Evolutionary conservation across 1,139 yeast genomes (phyloP).

Genomic region (Waltiozyma solani): DNA sequence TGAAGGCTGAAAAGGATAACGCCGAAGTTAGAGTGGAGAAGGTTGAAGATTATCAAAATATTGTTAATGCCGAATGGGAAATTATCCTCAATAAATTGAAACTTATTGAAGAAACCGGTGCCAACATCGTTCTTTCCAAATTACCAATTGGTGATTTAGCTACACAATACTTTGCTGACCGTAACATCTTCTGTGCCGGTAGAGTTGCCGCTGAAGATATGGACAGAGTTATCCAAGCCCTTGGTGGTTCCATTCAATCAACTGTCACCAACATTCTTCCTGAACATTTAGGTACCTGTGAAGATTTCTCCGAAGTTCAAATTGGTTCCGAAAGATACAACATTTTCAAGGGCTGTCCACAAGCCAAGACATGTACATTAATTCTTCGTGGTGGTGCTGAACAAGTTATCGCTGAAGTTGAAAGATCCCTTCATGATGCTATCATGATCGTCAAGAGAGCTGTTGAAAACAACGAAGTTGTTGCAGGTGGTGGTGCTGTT

Average conservation of each 20-base stretch:
- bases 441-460: constrained; percentile 97
- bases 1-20: constrained; percentile 96
- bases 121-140: constrained; percentile 85
- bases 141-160: constrained; percentile 98
- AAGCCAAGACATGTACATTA: constrained; percentile 88
- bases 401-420: constrained; percentile 97
- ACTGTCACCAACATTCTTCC: constrained; percentile 72
- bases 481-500: constrained; percentile 99
- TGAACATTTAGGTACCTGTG: constrained; percentile 81
- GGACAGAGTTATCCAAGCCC: constrained; percentile 89
- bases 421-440: constrained; percentile 94
- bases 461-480: constrained; percentile 73
- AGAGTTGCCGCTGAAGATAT: constrained; percentile 83
- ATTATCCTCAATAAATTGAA: constrained; percentile 81
- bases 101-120: constrained; percentile 77
- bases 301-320: constrained; percentile 80
- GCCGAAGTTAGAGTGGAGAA: constrained; percentile 98
- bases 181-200: constrained; percentile 96
- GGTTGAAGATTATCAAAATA: constrained; percentile 88
- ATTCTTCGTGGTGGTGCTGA: constrained; percentile 96
- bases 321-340: constrained; percentile 94
- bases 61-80: constrained; percentile 98
- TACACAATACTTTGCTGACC: constrained; percentile 94
- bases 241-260: constrained; percentile 86
- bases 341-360: constrained; percentile 84